Evolutionary conservation across 768 basidiomycete genomes (phyloP).

Genomic region (Pulveroboletus sp.): DNA sequence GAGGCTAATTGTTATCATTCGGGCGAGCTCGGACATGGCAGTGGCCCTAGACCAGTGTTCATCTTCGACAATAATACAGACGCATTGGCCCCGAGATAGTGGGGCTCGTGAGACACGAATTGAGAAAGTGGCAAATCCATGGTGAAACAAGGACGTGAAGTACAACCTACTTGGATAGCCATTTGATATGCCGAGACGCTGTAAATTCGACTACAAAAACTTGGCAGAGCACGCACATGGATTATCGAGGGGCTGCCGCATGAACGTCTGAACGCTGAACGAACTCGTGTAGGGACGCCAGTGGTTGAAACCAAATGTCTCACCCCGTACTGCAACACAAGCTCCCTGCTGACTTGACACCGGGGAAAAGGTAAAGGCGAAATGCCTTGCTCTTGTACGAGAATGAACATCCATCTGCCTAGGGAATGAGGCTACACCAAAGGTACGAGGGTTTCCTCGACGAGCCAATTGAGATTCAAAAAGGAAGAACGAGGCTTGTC

Average conservation of each 20-base stretch:
- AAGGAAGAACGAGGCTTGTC: too few species aligned
- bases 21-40: too few species aligned
- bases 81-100: neutral
- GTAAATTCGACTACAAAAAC: neutral
- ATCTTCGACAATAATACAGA: neutral
- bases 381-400: slow-evolving; percentile 4
- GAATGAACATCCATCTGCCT: slow-evolving; percentile 22
- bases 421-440: slow-evolving; percentile 32
- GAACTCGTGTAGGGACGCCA: neutral
- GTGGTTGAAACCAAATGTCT: neutral
- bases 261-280: neutral
- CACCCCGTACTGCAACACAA: slow-evolving; percentile 5
- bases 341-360: neutral
- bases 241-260: neutral
- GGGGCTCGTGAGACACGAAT: neutral
- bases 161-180: too few species aligned
- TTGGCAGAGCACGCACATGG: slow-evolving; percentile 7
- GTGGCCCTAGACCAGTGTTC: neutral
- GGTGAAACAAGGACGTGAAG: neutral
- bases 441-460: slow-evolving; percentile 11
- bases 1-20: too few species aligned
- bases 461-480: too few species aligned
- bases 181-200: too few species aligned
- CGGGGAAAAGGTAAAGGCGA: neutral
- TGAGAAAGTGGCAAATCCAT: too few species aligned